Evolutionary conservation across 2,329 filamentous ascomycete genomes (phyloP).

Genomic region (Penicillium olsonii): DNA sequence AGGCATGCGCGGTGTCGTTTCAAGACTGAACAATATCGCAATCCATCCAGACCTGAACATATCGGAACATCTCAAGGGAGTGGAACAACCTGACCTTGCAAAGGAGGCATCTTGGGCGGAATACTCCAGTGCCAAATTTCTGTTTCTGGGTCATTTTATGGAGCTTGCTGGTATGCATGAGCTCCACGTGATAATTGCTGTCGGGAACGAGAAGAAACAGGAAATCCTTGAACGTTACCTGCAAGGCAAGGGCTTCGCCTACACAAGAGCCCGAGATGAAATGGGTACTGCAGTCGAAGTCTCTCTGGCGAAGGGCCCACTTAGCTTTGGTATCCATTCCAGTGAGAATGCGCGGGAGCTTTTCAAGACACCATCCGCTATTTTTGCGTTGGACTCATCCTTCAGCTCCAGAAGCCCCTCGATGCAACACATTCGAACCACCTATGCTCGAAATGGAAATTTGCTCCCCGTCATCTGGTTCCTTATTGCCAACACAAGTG

Average conservation of each 20-base stretch:
- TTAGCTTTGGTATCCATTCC: constrained; percentile 41
- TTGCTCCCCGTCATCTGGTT: constrained; percentile 48
- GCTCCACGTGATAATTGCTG: constrained; percentile 43
- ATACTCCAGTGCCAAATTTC: constrained; percentile 50
- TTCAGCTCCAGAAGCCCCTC: constrained; percentile 43
- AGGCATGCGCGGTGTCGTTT: constrained; percentile 37
- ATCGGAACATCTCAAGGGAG: constrained; percentile 37
- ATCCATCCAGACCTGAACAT: constrained; percentile 50
- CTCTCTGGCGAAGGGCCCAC: constrained; percentile 36
- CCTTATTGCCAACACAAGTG: constrained; percentile 48
- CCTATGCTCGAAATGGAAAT: constrained; percentile 34
- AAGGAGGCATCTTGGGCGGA: constrained; percentile 49
- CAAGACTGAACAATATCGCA: constrained; percentile 44
- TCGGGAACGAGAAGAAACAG: constrained; percentile 37
- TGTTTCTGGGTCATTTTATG: constrained; percentile 46
- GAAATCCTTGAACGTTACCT: constrained; percentile 46
- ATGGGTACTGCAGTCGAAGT: constrained; percentile 38
- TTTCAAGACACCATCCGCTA: constrained; percentile 39
- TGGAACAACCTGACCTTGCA: constrained; percentile 33
- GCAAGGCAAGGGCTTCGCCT: constrained; percentile 41
- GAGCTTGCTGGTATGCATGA: constrained; percentile 36
- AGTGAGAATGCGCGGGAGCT: constrained; percentile 34
- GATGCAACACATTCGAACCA: constrained; percentile 42
- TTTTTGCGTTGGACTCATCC: constrained; percentile 47
- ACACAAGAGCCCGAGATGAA: constrained; percentile 33